Base-by-base conservation (phyloP, 2,329 filamentous ascomycete genomes). In the Aspergillus ochraceus region DNA sequence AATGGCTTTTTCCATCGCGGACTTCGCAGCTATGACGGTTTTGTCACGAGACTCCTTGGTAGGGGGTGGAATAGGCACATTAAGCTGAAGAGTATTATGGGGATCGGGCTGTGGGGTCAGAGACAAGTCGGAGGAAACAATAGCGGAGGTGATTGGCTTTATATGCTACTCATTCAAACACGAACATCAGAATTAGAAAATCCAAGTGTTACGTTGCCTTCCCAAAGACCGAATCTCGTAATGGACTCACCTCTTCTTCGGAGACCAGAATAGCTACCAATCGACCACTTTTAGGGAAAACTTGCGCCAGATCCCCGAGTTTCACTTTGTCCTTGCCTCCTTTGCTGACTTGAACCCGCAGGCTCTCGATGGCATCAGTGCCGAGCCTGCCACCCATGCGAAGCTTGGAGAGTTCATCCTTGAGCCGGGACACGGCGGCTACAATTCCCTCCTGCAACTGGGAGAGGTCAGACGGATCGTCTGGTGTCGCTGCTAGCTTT, bases 281-380 rank as follows among this genome's bases (percentile, higher is more conserved):
- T 57, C 87, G 75, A 11, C 87, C 81, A 26, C 83, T 87, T 67
- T 88, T 87, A 0, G 86, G 86, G 45, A 90, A 79, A 17, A 90
- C 85, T 69, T 89, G 88, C 2, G 87, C 88, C 58, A 91, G 69
- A 69, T 90, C 87, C 10, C 83, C 81, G 54, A 91, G 67, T 62
- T 77, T 80, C 52, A 84, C 79, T 1, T 75, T 83, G 60, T 83
- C 78, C 60, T 83, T 85, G 22, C 56, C 67, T 20, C 74, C 74
- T 76, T 87, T 85, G 60, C 77, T 80, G 52, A 88, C 67, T 53
- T 82, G 77, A n/a, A 90, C 87, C 42, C 82, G 81, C 55, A 90
- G 67, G 20, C 74, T 77, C 72, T 90, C 88, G 30, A 90, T 77
- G 1, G 83, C 71, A 52, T 87, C 83, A 0, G 86, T 84, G 62